Evolutionary conservation across 352 stramenopile species (phyloP).

Genomic region (Hyphochytrium catenoides): DNA sequence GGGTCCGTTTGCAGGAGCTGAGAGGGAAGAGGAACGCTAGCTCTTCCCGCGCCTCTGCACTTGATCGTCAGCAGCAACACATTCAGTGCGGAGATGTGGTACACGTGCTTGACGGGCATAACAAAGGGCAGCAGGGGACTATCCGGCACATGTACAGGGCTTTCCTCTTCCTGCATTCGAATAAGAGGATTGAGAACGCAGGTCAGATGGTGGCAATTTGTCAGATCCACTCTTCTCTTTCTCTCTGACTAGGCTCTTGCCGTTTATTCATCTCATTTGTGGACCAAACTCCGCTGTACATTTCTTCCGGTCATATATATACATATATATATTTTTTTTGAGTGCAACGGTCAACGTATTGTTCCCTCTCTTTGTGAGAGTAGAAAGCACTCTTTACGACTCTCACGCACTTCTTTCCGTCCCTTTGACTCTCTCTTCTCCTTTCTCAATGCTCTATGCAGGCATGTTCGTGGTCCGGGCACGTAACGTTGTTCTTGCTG

Average conservation of each 20-base stretch:
- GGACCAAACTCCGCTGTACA: too few relatives aligned
- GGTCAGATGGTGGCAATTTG: too few relatives aligned
- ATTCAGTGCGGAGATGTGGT: constrained; percentile 67
- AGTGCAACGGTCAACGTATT: too few relatives aligned
- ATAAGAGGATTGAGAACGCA: constrained; percentile 6
- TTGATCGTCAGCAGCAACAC: constrained; percentile 70
- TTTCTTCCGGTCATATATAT: too few relatives aligned
- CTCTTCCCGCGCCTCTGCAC: constrained; percentile 39
- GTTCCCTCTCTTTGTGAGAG: too few relatives aligned
- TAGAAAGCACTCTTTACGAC: too few relatives aligned
- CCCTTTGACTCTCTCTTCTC: background rate
- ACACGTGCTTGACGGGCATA: constrained; percentile 55
- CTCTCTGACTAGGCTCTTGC: too few relatives aligned
- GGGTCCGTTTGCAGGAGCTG: too few relatives aligned
- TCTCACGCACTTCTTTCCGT: background rate
- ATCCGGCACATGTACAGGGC: constrained; percentile 71
- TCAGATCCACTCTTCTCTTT: too few relatives aligned
- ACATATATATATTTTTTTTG: too few relatives aligned
- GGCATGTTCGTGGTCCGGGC: constrained; percentile 64
- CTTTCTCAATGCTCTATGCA: constrained; percentile 29
- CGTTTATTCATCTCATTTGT: too few relatives aligned
- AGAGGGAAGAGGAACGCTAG: too few relatives aligned
- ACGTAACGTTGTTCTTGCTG: constrained; percentile 45
- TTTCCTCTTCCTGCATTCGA: constrained; percentile 52
- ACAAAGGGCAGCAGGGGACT: constrained; percentile 51